Base-by-base conservation (phyloP, 345 rosid species). In the Erucastrum elatum region DNA sequence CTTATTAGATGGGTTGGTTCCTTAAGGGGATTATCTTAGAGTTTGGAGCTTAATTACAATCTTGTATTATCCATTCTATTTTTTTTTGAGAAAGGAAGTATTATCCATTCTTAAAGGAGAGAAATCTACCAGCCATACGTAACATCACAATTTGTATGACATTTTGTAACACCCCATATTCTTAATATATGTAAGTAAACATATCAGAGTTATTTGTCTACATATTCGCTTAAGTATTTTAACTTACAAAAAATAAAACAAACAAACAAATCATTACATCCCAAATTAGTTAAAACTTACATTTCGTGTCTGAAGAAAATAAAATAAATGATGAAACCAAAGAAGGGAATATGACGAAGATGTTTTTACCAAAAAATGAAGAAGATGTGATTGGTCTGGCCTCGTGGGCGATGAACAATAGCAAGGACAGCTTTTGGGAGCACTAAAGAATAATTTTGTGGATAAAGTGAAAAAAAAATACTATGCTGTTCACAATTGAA, bases 391-490 rank as follows among this genome's bases (percentile, higher is more conserved):
- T 27, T 59, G 73, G 77, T 78, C 64, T 72, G 82, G 64, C 72
- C 72, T 78, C 67, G 58, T 66, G 68, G 77, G 81, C 55, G 58
- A 56, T 72, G 77, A 72, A 44, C 73, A 8, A 10, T 27, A 21
- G 55, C 64, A 37, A 69, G 39, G 71, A 29, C 75, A 74, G 39
- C 75, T 74, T 80, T 74, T 63, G 82, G 82, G 79, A 74, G 82
- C 79, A 80, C 39, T 68, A 11, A 11, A 39, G 79, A 80, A 80
- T 63, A 74, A 53, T 80, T 1, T 69, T 80, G 59, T 74, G 71
- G 71, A 80, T 74, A 80, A 80, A 74, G 71, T 74, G 16, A 35
- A 35, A 35, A 35, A 7, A 68, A 51, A 74, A 25, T 58, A 26
- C 29, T 21, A 66, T 71, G 71, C 55, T 66, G 61, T 70, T 64